Evolutionary conservation across 805 yeast genomes (phyloP).

Genomic region (Ogataea populi-albae): DNA sequence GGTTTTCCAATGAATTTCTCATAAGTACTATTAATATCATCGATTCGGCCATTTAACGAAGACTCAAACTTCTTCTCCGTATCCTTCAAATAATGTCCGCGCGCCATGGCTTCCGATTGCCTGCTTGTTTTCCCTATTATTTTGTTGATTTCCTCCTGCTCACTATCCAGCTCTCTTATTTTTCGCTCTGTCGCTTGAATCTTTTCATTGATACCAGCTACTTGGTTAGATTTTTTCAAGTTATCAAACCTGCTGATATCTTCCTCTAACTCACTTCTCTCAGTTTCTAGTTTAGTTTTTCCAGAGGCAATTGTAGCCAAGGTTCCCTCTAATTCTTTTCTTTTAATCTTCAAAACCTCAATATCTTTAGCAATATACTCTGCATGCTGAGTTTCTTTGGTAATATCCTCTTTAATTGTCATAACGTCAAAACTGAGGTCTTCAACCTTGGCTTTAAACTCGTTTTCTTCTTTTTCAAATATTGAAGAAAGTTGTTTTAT

Average conservation of each 20-base stretch:
- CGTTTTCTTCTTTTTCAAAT: constrained; percentile 2
- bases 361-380: constrained; percentile 43
- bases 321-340: constrained; percentile 36
- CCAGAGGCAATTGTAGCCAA: constrained; percentile 38
- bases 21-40: constrained; percentile 2
- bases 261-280: constrained; percentile 39
- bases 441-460: constrained; percentile 11
- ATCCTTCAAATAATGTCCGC: constrained; percentile 34
- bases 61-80: constrained; percentile 7
- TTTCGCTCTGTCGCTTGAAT: constrained; percentile 39
- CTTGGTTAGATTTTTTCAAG: constrained; percentile 27
- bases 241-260: constrained; percentile 35
- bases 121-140: constrained; percentile 50
- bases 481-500: constrained; percentile 4
- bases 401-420: constrained; percentile 31
- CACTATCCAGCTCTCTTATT: constrained; percentile 37
- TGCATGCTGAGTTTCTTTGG: constrained; percentile 42
- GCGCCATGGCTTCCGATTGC: constrained; percentile 59
- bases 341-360: constrained; percentile 33
- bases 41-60: constrained; percentile 1
- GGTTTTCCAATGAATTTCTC: constrained; percentile 2
- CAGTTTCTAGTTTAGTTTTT: constrained; percentile 47
- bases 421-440: constrained; percentile 17
- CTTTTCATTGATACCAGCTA: constrained; percentile 31
- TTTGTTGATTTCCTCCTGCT: constrained; percentile 51